Evolutionary conservation across 1,139 yeast genomes (phyloP), one percentile per base, ranked within the genome.

Genomic region (Yamadazyma friedrichii): DNA sequence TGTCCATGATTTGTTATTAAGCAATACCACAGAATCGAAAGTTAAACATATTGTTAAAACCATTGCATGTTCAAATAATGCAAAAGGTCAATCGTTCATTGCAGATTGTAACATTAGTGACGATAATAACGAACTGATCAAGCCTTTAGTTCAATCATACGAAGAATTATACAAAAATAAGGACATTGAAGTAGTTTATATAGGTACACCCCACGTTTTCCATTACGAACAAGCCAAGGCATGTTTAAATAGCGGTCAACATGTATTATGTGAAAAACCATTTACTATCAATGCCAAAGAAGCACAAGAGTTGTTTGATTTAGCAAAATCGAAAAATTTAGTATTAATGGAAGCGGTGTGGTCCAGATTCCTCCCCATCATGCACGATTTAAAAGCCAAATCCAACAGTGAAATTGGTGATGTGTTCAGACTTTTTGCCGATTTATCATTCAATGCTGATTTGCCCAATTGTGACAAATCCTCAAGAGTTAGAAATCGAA

Each of bases 331-430:
- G 39, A 68, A 74, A 52, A 60, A 65, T 2, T 62, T 74, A 36
- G 78, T 74, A 49, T 62, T 80, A 42, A 76, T 81, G 84, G 87
- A 81, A 54, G 86, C 78, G 4, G 72, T 80, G 42, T 81, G 86
- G 86, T 76, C 84, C 1, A 64, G 84, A 38, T 80, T 75, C 53
- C 74, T 80, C 64, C 86, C 86, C 2, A 51, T 76, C 12, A 62
- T 74, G 31, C 44, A 54, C 20, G 62, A 63, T 22, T 58, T 78
- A 40, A 63, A 69, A 45, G 45, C 64, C 28, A 58, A 63, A 42
- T 53, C 80, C 47, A 63, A 67, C 24, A 68, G 74, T 26, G 60
- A 65, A 10, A 54, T 80, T 43, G 46, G 46, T 33, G 39, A 41
- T 27, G 42, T 43, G 15, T 25, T 30, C 26, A 41, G 45, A 35